Evolutionary conservation across 371 early-diverging fungal genomes (phyloP), one percentile per base, ranked within the genome.

Genomic region (Mortierella sp.): DNA sequence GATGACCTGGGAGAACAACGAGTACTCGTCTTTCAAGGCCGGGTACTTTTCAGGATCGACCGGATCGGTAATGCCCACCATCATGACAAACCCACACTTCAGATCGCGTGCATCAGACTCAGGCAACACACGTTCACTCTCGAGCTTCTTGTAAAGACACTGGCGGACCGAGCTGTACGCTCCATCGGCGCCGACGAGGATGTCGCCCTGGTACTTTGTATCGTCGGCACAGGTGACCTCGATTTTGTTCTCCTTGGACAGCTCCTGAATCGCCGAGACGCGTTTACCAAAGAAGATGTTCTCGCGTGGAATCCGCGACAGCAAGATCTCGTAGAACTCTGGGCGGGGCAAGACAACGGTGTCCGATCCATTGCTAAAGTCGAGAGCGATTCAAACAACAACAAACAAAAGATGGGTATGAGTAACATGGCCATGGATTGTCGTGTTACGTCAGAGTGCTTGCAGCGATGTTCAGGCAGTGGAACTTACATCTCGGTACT

Each of bases 101-200:
- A 65, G 53, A 31, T 64, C 47, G 43, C 65, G 72, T n/a, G 39
- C 50, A 31, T 72, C 72, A 41, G 66, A 72, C 39, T 64, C 52
- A 29, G 66, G 52, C 34, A 72, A 31, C 10, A 29, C 50, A 14
- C 72, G 53, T 26, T 50, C 37, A 8, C 52, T 29, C 5, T 65
- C 37, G 26, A 72, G 65, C 29, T 72, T 48, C 37, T 43, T 50
- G 44, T 72, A 72, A 26, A 72, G 37, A 31, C 65, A 45, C 53
- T 72, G 72, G 26, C 72, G 72, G 65, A 43, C 34, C 29, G 72
- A 40, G 16, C 72, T 72, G 29, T 72, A 65, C 0, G 72, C 72
- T 14, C 72, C 66, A 39, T 72, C 66, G 34, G 72, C 72, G 10
- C 72, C 72, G 41, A 72, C 34, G 40, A 66, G 53, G 47, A 72